These are phyloP conservation scores for Pseudozyma pruni DNA, from an alignment of 1,284 basidiomycete genomes.

Conservation along the genomic window DNA sequence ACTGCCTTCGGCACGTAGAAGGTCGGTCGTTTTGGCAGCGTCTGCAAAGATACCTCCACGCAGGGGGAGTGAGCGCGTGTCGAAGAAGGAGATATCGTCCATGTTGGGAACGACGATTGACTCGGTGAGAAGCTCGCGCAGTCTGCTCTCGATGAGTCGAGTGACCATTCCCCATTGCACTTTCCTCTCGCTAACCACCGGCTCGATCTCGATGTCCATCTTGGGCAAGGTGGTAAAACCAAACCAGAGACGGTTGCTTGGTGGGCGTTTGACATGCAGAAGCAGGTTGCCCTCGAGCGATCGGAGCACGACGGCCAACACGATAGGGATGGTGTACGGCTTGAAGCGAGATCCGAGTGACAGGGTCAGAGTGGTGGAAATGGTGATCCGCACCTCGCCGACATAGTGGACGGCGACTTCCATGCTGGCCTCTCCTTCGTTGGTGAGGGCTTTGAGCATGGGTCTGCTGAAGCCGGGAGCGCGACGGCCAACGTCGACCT, in stretches of 20 bases:
- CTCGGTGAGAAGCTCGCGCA: slow-evolving; percentile 89
- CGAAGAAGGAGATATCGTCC: slow-evolving; percentile 97
- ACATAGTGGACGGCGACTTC: slow-evolving; percentile 85
- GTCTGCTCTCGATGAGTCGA: slow-evolving; percentile 84
- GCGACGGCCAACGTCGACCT: slow-evolving; percentile 86
- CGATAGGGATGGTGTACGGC: slow-evolving; percentile 86
- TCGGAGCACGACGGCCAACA: slow-evolving; percentile 83
- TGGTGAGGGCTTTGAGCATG: slow-evolving; percentile 94
- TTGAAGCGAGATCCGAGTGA: slow-evolving; percentile 79
- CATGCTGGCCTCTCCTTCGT: slow-evolving; percentile 88
- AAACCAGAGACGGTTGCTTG: slow-evolving; percentile 95
- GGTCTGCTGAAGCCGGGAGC: slow-evolving; percentile 79
- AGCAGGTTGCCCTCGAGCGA: slow-evolving; percentile 90
- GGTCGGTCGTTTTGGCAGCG: slow-evolving; percentile 70
- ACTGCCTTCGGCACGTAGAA: slow-evolving; percentile 9
- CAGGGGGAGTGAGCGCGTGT: slow-evolving; percentile 73
- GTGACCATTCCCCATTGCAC: slow-evolving; percentile 93
- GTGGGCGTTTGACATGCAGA: slow-evolving; percentile 91
- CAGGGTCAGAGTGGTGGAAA: slow-evolving; percentile 87
- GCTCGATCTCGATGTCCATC: slow-evolving; percentile 88
- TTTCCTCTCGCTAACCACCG: slow-evolving; percentile 88
- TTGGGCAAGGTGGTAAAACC: slow-evolving; percentile 92
- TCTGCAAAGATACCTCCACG: slow-evolving; percentile 92
- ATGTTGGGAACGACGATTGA: slow-evolving; percentile 95
- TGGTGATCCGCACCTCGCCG: slow-evolving; percentile 86